Evolutionary conservation across 2,329 filamentous ascomycete genomes (phyloP), one percentile per base, ranked within the genome.

Genomic region (Neonectria punicea): DNA sequence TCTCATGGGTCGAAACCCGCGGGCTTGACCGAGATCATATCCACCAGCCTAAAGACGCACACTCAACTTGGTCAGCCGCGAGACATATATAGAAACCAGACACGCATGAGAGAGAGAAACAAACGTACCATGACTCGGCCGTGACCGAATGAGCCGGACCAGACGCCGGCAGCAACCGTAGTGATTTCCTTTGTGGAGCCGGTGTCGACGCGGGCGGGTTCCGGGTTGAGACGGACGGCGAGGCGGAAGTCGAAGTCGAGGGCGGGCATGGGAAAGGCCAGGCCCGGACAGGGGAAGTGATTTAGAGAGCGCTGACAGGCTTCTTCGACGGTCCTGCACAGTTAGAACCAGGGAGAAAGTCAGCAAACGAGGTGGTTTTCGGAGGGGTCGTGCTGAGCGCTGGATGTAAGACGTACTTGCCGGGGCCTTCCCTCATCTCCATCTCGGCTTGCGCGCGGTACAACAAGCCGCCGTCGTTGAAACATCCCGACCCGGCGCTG

Each of bases 211-310:
- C 79, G 78, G 11, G 84, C 79, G 34, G 80, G 76, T 55, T 81
- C 79, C 18, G 81, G 80, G 65, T 82, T 81, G 30, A 85, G 75
- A 18, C 75, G 77, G 14, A 85, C 83, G 44, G 82, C 81, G 73
- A 86, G 81, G 60, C 83, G 82, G 68, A 86, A 85, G 70, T 86
- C 84, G 50, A 85, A 83, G 55, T 79, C 80, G 54, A 85, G 78
- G 41, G 77, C 79, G 5, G 84, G 83, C 70, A 80, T 79, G 14
- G 84, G 83, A 55, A 86, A 80, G 4, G 77, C 77, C 36, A 84
- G 67, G 44, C 76, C 73, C 18, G 83, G 80, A 66, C 80, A 79
- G n/a, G 81, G 80, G 41, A 81, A 81, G 57, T 81, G 79, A 51
- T 78, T 75, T 18, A 81, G 73, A 10, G 79, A 75, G 46, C 79